These are phyloP conservation scores for Suillus subluteus DNA, from an alignment of 768 basidiomycete species.

Conservation along the genomic window DNA sequence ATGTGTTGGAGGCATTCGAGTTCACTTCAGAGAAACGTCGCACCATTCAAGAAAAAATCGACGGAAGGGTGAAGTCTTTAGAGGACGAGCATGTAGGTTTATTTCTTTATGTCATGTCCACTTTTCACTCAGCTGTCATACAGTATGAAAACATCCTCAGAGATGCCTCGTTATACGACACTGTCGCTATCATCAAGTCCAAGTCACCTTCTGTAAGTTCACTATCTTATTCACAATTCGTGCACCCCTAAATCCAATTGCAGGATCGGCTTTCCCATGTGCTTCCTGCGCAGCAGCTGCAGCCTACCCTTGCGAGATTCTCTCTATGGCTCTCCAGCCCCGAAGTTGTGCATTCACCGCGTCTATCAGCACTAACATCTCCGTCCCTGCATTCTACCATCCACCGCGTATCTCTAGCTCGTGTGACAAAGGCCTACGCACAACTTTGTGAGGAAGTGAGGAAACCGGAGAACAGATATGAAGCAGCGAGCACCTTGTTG, in stretches of 20 bases:
- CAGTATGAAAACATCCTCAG: constrained; percentile 29
- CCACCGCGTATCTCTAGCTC: constrained; percentile 74
- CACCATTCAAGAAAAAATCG: constrained; percentile 61
- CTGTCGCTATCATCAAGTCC: constrained; percentile 25
- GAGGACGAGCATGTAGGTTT: constrained; percentile 82
- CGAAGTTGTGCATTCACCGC: constrained; percentile 80
- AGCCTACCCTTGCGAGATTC: constrained; percentile 67
- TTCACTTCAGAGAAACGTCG: constrained; percentile 68
- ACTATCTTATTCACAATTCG: background rate
- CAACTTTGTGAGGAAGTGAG: constrained; percentile 77
- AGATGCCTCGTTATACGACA: constrained; percentile 33
- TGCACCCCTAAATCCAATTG: background rate
- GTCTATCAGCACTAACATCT: constrained; percentile 73
- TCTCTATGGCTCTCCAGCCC: constrained; percentile 83
- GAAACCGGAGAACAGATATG: constrained; percentile 79
- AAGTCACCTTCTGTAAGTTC: constrained; percentile 25
- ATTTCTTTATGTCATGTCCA: background rate
- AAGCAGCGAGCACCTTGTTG: constrained; percentile 85
- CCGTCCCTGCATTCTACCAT: constrained; percentile 68
- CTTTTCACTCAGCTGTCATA: background rate
- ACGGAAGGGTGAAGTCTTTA: constrained; percentile 62
- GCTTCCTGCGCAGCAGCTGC: constrained; percentile 63
- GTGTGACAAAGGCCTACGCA: constrained; percentile 72
- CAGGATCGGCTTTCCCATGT: constrained; percentile 79
- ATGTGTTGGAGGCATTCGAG: constrained; percentile 63